Evolutionary conservation across 2,329 filamentous ascomycete genomes (phyloP).

Genomic region (Paracoccidioides brasiliensis): DNA sequence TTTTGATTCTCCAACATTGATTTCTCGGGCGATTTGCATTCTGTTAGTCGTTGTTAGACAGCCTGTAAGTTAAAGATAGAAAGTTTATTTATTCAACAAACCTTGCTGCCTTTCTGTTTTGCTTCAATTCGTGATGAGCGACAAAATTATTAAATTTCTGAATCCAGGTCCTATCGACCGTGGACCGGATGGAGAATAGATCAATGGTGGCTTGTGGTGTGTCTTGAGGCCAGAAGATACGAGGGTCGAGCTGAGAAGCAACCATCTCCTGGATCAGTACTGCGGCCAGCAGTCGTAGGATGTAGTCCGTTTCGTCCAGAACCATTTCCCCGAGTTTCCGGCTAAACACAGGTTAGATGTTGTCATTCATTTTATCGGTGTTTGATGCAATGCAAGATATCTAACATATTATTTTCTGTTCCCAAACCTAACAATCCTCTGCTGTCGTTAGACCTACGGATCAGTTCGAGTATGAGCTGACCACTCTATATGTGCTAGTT

Average conservation of each 20-base stretch:
- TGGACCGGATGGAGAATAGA: neutral
- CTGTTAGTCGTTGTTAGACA: neutral
- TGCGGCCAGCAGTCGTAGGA: slow-evolving; percentile 14
- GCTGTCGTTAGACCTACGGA: slow-evolving; percentile 9
- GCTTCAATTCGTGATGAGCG: neutral
- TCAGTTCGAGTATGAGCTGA: slow-evolving; percentile 15
- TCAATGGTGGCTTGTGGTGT: neutral
- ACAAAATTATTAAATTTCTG: neutral
- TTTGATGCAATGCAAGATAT: neutral
- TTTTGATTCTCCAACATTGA: neutral
- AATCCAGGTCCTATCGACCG: neutral
- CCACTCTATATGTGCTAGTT: slow-evolving; percentile 13
- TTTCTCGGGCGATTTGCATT: neutral
- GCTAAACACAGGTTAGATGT: neutral
- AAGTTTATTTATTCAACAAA: neutral
- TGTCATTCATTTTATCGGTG: neutral
- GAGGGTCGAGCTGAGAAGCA: neutral
- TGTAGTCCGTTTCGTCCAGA: slow-evolving; percentile 7
- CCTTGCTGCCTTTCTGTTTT: neutral
- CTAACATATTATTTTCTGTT: slow-evolving; percentile 1
- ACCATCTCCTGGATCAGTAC: slow-evolving; percentile 12
- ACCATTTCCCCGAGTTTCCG: slow-evolving; percentile 8
- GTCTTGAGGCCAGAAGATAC: slow-evolving; percentile 6
- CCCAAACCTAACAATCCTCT: neutral
- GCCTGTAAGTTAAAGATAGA: neutral